Evolutionary conservation across 352 stramenopile species (phyloP).

Genomic region (Elongisporangium anandrum): DNA sequence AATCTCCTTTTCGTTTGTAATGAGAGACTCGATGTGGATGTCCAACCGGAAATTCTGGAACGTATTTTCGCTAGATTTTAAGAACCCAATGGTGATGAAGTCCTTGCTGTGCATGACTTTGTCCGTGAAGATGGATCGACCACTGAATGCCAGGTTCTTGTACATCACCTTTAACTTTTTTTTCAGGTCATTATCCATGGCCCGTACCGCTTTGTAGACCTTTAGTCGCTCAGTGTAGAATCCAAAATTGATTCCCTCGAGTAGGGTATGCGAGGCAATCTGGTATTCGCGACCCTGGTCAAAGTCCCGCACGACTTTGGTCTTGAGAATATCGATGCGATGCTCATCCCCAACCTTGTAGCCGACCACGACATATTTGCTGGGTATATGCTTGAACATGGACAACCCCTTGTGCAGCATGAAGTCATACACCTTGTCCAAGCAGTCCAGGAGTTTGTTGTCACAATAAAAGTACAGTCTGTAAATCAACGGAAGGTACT

Average conservation of each 20-base stretch:
- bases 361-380: constrained; percentile 3
- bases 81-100: constrained; percentile 4
- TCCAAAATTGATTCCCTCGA: constrained; percentile 7
- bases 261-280: constrained; percentile 4
- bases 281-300: constrained; percentile 1
- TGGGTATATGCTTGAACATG: constrained; percentile 6
- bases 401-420: constrained; percentile 3
- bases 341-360: constrained; percentile 3
- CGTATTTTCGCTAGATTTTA: constrained; percentile 4
- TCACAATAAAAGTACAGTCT: constrained; percentile 2
- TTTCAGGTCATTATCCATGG: background rate
- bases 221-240: constrained; percentile 3
- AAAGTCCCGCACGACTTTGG: constrained; percentile 1
- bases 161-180: constrained; percentile 1
- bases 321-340: constrained; percentile 4
- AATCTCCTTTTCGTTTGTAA: constrained; percentile 1
- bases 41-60: constrained; percentile 10
- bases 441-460: constrained; percentile 3
- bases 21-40: constrained; percentile 8
- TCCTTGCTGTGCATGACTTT: constrained; percentile 2
- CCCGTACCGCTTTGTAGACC: background rate
- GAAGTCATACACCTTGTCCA: constrained; percentile 7
- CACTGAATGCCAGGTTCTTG: constrained; percentile 4
- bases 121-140: constrained; percentile 3
- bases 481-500: constrained; percentile 4